Evolutionary conservation across 495 filamentous ascomycete genomes (phyloP).

Genomic region (Aspergillus avenaceus): DNA sequence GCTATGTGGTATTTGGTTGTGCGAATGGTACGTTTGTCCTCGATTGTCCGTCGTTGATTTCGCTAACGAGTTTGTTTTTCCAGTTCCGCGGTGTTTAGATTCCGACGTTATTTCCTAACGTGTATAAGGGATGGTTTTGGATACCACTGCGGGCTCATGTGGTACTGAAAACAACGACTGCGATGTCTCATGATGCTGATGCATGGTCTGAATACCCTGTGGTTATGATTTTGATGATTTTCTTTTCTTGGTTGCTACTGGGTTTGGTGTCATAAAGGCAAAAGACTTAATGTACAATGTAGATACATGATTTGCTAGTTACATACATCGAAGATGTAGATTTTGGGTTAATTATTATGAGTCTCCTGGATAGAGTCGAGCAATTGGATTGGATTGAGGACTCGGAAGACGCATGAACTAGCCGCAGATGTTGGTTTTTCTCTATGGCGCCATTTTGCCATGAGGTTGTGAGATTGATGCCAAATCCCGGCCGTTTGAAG

Average conservation of each 20-base stretch:
- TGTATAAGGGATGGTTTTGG: slow-evolving; percentile 7
- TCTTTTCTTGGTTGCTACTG: not conserved
- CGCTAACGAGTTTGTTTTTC: slow-evolving; percentile 13
- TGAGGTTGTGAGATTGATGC: not conserved
- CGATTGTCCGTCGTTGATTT: not conserved
- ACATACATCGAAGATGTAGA: not conserved
- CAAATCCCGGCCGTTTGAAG: not conserved
- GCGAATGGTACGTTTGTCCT: slow-evolving; percentile 56
- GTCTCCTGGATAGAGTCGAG: not conserved
- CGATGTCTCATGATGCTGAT: slow-evolving; percentile 12
- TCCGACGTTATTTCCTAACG: not conserved
- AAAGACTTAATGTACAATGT: slow-evolving; percentile 2
- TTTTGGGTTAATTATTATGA: not conserved
- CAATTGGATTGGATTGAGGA: not conserved
- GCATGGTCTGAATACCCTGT: slow-evolving; percentile 10
- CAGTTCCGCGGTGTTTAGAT: slow-evolving; percentile 51
- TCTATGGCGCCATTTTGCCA: not conserved
- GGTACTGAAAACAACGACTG: slow-evolving; percentile 16
- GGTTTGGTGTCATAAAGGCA: not conserved
- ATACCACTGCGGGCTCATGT: slow-evolving; percentile 32
- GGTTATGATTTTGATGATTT: slow-evolving; percentile 1
- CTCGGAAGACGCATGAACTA: too few relatives aligned
- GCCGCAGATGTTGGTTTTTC: too few relatives aligned
- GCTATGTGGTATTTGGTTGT: slow-evolving; percentile 94
- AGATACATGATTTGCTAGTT: not conserved